Evolutionary conservation across 805 yeast genomes (phyloP).

Genomic region (Hanseniaspora occidentalis): DNA sequence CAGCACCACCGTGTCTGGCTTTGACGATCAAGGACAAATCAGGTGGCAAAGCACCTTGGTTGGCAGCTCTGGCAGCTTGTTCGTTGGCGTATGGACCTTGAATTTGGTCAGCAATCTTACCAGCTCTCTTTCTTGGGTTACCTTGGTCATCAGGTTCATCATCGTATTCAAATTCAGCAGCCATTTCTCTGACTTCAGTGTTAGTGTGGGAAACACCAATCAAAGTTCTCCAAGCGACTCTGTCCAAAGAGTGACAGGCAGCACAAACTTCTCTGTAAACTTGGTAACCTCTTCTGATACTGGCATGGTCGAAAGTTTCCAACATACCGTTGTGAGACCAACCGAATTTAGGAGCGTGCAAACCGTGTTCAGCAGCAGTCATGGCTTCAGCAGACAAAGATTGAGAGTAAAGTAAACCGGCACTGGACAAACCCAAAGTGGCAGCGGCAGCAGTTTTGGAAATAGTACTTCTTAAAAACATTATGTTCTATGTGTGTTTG

Average conservation of each 20-base stretch:
- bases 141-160: slow-evolving; percentile 99
- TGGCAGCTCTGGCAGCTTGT: slow-evolving; percentile 98
- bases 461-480: slow-evolving; percentile 6
- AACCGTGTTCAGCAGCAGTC: slow-evolving; percentile 98
- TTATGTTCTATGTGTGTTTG: not conserved
- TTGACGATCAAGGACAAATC: slow-evolving; percentile 93
- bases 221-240: slow-evolving; percentile 96
- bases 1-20: slow-evolving; percentile 98
- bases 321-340: slow-evolving; percentile 95
- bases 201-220: slow-evolving; percentile 94
- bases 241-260: slow-evolving; percentile 92
- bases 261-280: slow-evolving; percentile 99
- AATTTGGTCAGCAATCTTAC: slow-evolving; percentile 90
- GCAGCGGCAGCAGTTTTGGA: slow-evolving; percentile 27
- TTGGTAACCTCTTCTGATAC: slow-evolving; percentile 97
- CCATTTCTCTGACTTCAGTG: slow-evolving; percentile 81
- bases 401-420: slow-evolving; percentile 73
- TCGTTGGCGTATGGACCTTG: slow-evolving; percentile 96
- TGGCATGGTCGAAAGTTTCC: slow-evolving; percentile 83
- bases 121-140: slow-evolving; percentile 94
- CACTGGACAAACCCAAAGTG: slow-evolving; percentile 61
- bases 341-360: slow-evolving; percentile 84
- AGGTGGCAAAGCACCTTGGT: slow-evolving; percentile 98
- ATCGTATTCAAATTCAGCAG: slow-evolving; percentile 94
- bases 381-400: slow-evolving; percentile 83